These are phyloP conservation scores for Rhodotorula sp. DNA, from an alignment of 1,284 basidiomycete species.

Conservation along the genomic window DNA sequence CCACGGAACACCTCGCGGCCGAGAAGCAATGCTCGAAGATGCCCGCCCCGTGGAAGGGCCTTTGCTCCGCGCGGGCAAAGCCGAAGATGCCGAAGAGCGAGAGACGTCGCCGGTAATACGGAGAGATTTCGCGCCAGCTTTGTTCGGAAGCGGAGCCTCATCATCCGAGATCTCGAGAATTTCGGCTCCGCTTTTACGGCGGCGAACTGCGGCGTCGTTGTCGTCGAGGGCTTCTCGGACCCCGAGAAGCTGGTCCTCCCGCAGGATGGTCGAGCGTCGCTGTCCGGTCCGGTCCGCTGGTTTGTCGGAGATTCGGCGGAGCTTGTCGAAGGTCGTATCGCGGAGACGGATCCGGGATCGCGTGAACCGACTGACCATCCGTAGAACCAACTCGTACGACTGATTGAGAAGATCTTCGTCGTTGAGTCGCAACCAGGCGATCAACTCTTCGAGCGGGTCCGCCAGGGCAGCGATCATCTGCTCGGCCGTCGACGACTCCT, in stretches of 20 bases:
- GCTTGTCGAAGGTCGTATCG: conserved; percentile 18
- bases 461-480: conserved; percentile 75
- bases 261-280: conserved; percentile 33
- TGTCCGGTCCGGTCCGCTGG: conserved; percentile 2
- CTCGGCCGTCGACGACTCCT: conserved; percentile 55
- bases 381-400: conserved; percentile 37
- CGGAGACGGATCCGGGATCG: conserved; percentile 34
- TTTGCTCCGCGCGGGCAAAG: background rate
- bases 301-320: conserved; percentile 34
- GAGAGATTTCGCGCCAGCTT: background rate
- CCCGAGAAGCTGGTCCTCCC: conserved; percentile 71
- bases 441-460: conserved; percentile 70
- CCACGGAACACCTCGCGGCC: conserved; percentile 38
- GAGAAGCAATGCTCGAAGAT: background rate
- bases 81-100: conserved; percentile 4
- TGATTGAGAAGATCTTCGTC: conserved; percentile 54
- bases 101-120: conserved; percentile 18
- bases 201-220: conserved; percentile 17
- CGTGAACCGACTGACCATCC: conserved; percentile 43
- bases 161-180: conserved; percentile 28
- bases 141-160: background rate
- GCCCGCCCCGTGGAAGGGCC: background rate
- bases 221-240: conserved; percentile 65
- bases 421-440: conserved; percentile 81
- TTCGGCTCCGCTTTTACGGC: conserved; percentile 15